A percentile compares a stretch with the other conserved stretches of the same genome.
phyloP scores from a whole-genome alignment of 2,329 filamentous ascomycete genomes.

The Claviceps digitariae region DNA sequence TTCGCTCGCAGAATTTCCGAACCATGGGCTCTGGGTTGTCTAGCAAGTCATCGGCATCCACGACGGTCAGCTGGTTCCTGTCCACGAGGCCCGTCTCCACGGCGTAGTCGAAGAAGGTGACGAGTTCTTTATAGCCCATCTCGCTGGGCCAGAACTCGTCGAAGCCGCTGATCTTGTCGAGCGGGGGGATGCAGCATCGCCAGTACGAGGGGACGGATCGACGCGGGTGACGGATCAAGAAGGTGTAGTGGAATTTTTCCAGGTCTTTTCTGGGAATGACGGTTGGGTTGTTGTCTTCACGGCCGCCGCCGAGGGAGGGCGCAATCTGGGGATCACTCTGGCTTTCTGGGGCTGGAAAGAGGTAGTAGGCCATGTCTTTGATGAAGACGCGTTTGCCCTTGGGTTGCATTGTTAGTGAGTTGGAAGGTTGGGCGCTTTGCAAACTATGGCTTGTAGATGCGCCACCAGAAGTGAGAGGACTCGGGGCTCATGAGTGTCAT shows the following conservation, averaged over 20 bases:
- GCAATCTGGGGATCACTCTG: slow-evolving; percentile 53
- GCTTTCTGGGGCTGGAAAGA: slow-evolving; percentile 60
- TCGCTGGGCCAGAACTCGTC: slow-evolving; percentile 75
- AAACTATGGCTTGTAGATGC: neutral
- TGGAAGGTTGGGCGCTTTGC: neutral
- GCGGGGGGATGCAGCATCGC: slow-evolving; percentile 82
- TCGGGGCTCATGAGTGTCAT: too few relatives aligned
- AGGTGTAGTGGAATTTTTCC: slow-evolving; percentile 80
- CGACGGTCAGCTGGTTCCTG: slow-evolving; percentile 61
- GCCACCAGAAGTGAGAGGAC: neutral
- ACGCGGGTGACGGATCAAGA: slow-evolving; percentile 92
- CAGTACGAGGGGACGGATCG: slow-evolving; percentile 86
- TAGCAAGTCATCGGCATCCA: slow-evolving; percentile 90
- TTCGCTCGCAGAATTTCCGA: slow-evolving; percentile 65
- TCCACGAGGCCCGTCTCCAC: slow-evolving; percentile 56
- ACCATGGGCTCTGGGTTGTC: slow-evolving; percentile 69
- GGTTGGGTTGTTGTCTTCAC: slow-evolving; percentile 63
- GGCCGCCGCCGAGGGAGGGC: slow-evolving; percentile 58
- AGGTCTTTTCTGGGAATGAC: slow-evolving; percentile 62
- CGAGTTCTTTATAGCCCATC: slow-evolving; percentile 81
- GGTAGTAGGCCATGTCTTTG: slow-evolving; percentile 94
- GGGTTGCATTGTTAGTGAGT: neutral
- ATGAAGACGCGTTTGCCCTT: slow-evolving; percentile 90
- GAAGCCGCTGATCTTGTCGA: slow-evolving; percentile 73
- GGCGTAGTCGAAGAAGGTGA: slow-evolving; percentile 77